Percentiles rank a stretch among this genome's conserved stretches.
These are phyloP conservation scores for Strobilomyces confusus DNA, from an alignment of 768 basidiomycete genomes.

Conservation along the genomic window DNA sequence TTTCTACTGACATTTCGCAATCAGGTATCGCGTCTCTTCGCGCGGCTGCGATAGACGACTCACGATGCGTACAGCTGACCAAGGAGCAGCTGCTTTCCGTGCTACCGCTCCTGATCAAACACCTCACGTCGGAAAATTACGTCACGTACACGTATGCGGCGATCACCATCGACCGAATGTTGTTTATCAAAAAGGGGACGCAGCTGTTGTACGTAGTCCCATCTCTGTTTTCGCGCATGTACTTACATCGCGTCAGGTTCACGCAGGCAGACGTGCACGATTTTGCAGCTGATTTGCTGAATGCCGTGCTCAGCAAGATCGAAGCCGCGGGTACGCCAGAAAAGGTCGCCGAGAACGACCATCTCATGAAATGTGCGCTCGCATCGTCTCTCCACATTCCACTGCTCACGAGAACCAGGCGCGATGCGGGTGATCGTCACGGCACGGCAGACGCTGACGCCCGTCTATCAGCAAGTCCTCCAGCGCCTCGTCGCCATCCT, in stretches of 20 bases:
- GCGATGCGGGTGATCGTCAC: slow-evolving; percentile 92
- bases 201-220: slow-evolving; percentile 60
- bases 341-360: slow-evolving; percentile 95
- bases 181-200: slow-evolving; percentile 81
- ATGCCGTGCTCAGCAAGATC: slow-evolving; percentile 73
- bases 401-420: slow-evolving; percentile 44
- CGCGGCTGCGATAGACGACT: not conserved
- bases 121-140: slow-evolving; percentile 80
- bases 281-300: slow-evolving; percentile 68
- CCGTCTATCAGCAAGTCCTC: slow-evolving; percentile 62
- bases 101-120: slow-evolving; percentile 78
- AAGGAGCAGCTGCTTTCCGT: slow-evolving; percentile 93
- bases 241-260: slow-evolving; percentile 51
- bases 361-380: slow-evolving; percentile 90
- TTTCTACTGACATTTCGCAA: slow-evolving; percentile 95
- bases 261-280: slow-evolving; percentile 83
- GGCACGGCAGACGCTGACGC: slow-evolving; percentile 71
- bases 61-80: slow-evolving; percentile 56
- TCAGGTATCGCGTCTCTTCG: slow-evolving; percentile 48
- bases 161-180: slow-evolving; percentile 93
- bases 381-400: not conserved
- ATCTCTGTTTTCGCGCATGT: not conserved
- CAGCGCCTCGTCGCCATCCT: slow-evolving; percentile 77
- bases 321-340: slow-evolving; percentile 77
- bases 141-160: slow-evolving; percentile 96